Evolutionary conservation across 495 filamentous ascomycete species (phyloP), one percentile per base, ranked within the genome.

Genomic region (Neurospora sp.): DNA sequence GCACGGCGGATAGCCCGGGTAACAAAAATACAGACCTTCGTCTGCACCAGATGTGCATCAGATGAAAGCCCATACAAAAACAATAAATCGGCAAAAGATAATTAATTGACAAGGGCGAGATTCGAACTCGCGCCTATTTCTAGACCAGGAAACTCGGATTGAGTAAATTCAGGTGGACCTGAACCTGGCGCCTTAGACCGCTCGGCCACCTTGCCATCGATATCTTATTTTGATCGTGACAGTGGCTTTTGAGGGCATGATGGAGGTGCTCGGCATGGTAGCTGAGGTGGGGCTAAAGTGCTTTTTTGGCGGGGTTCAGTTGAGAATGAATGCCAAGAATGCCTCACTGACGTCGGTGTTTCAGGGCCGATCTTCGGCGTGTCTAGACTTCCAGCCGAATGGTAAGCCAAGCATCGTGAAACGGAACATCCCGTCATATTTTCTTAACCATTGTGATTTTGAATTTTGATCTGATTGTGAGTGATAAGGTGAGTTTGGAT

Each of bases 181-280:
- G 78, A 79, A 79, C 75, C 72, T 75, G 71, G 78, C 78, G 78
- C 78, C 78, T 79, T 79, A 70, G 78, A 79, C 78, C 78, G 75
- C 78, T 79, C 76, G 78, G 78, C 78, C 76, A 79, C 70, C 72
- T 76, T 75, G 74, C 78, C 76, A 16, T 27, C 5, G 53, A 61
- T 61, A 61, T 61, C 10, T 8, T 3, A 61, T 31, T 61, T 31
- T 31, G 0, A 61, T 61, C 53, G 53, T 61, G 22, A 61, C 2
- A 22, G 61, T 8, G 12, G n/a, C 17, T 37, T 53, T 40, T 35
- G 70, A 17, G 41, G 16, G 31, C 59, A 10, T 68, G 20, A 70
- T 17, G 31, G 31, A 35, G 31, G 31, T 35, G 4, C 31, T 35
- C 31, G 31, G 31, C 31, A 35, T 22, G 45, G 65, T 42, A 70